Conservation (phyloP, 2,329 filamentous ascomycete genomes). For the Emmonsia crescens region DNA sequence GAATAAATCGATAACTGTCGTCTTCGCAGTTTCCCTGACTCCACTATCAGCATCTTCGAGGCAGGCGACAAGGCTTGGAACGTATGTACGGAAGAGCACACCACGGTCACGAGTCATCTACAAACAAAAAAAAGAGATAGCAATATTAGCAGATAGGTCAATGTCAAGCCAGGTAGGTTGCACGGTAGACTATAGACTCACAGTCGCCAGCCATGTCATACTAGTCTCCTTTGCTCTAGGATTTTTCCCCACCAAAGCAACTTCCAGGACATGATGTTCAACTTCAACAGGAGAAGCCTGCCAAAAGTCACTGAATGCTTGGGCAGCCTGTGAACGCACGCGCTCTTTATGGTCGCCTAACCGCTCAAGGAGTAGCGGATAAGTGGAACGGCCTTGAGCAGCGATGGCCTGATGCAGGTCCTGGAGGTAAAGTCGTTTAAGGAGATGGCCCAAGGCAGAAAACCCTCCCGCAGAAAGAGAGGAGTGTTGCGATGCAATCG, state of each 20-base stretch:
- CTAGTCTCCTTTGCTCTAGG: slow-evolving; percentile 72
- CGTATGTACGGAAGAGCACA: slow-evolving; percentile 72
- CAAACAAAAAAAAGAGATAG: not conserved
- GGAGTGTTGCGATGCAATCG: slow-evolving; percentile 65
- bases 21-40: slow-evolving; percentile 76
- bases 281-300: slow-evolving; percentile 58
- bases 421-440: slow-evolving; percentile 77
- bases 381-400: slow-evolving; percentile 56
- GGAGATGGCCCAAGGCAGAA: slow-evolving; percentile 74
- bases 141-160: not conserved
- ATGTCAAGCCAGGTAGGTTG: slow-evolving; percentile 4
- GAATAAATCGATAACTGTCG: slow-evolving; percentile 77
- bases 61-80: slow-evolving; percentile 70
- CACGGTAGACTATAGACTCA: slow-evolving; percentile 27
- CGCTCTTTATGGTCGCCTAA: slow-evolving; percentile 84
- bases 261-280: slow-evolving; percentile 68
- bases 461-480: slow-evolving; percentile 73
- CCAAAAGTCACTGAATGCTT: slow-evolving; percentile 69
- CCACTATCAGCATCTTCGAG: slow-evolving; percentile 83
- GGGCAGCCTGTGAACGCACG: slow-evolving; percentile 60
- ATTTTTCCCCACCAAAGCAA: slow-evolving; percentile 69
- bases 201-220: slow-evolving; percentile 75
- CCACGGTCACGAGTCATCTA: slow-evolving; percentile 73
- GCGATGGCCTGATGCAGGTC: slow-evolving; percentile 63
- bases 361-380: slow-evolving; percentile 69